phyloP scores from a whole-genome alignment of 164 flowering plant species.

The Liquidambar formosana region DNA sequence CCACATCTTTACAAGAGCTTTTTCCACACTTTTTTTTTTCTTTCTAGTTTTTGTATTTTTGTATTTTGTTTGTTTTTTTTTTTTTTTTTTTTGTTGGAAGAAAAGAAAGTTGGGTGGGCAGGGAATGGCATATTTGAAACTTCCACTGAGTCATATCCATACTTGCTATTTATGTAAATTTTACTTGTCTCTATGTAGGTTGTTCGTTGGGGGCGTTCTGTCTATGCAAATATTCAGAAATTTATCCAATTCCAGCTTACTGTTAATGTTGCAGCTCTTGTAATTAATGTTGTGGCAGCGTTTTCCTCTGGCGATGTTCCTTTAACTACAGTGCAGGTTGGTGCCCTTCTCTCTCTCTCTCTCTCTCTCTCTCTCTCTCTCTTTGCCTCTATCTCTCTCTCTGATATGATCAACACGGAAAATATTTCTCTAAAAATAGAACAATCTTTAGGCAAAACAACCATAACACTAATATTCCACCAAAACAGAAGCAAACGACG shows the following conservation, averaged over 20 bases:
- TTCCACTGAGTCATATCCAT: not conserved
- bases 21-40: too few relatives aligned
- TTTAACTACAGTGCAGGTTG: constrained; percentile 70
- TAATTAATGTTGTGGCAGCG: constrained; percentile 88
- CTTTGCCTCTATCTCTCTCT: not conserved
- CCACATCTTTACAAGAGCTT: too few relatives aligned
- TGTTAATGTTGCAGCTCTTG: constrained; percentile 90
- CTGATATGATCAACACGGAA: too few relatives aligned
- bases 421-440: too few relatives aligned
- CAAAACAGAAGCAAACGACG: too few relatives aligned
- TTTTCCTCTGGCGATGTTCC: constrained; percentile 82
- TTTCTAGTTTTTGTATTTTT: too few relatives aligned
- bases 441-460: too few relatives aligned
- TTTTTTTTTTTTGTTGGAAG: too few relatives aligned
- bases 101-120: not conserved
- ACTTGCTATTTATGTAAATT: not conserved
- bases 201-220: constrained; percentile 97
- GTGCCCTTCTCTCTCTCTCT: too few relatives aligned
- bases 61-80: too few relatives aligned
- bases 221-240: constrained; percentile 94
- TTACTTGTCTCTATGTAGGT: constrained; percentile 36
- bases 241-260: constrained; percentile 97
- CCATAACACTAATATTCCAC: too few relatives aligned
- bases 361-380: too few relatives aligned
- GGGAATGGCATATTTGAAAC: not conserved